Base-by-base conservation (phyloP, 768 basidiomycete species). In the Tephrocybe rancida region DNA sequence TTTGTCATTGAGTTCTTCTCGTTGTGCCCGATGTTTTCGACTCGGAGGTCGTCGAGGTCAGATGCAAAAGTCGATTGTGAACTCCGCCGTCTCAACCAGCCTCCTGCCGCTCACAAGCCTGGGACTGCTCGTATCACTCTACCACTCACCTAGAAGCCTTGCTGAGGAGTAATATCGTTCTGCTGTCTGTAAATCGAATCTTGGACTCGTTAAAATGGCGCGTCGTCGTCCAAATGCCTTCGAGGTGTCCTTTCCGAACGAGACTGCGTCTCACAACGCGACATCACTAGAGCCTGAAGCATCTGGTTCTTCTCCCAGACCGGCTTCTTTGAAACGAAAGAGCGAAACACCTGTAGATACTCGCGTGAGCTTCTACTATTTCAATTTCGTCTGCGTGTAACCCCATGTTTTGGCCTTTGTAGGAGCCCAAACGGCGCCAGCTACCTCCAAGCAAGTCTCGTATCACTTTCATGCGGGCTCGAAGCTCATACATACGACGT, bases 171-270 rank as follows among this genome's bases (percentile, higher is more conserved):
- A n/a, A n/a, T n/a, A n/a, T n/a, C n/a, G n/a, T n/a, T n/a, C n/a
- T n/a, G n/a, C n/a, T n/a, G n/a, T n/a, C n/a, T n/a, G n/a, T n/a
- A n/a, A n/a, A n/a, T n/a, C n/a, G n/a, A n/a, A n/a, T n/a, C n/a
- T n/a, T n/a, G n/a, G n/a, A n/a, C n/a, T n/a, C n/a, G n/a, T n/a
- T n/a, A n/a, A n/a, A 41, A 77, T 76, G 75, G 60, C 70, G 19
- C 35, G 11, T 37, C 73, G 67, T 25, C 71, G 70, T 34, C 82
- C 80, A 0, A 78, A 69, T 4, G 85, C 87, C 2, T 80, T 77
- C 38, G 81, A 84, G 11, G 70, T 85, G 10, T 78, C 80, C 9
- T 87, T 81, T 54, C 75, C 76, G 0, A 73, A 70, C 10, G 79
- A 81, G 49, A 16, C 22, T 39, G 48, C 34, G 30, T 35, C 52